These are phyloP conservation scores for Clonostachys sp. DNA, from an alignment of 2,329 filamentous ascomycete genomes.

Conservation along the genomic window DNA sequence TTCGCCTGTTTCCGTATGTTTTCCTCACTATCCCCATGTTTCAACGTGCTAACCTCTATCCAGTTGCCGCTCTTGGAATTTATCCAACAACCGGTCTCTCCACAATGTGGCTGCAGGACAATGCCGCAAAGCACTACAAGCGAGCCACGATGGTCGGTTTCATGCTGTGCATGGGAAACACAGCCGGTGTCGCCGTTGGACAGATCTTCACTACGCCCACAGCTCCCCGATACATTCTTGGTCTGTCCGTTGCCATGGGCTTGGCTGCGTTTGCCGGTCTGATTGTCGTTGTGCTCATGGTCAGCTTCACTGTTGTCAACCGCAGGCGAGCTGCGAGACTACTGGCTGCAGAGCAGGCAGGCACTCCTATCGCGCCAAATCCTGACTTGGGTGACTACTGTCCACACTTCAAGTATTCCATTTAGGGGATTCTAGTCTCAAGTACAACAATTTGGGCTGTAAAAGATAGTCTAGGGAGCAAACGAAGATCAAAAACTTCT, in stretches of 20 bases:
- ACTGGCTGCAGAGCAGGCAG: conserved; percentile 11
- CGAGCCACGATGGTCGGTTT: conserved; percentile 38
- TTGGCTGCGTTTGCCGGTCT: conserved; percentile 14
- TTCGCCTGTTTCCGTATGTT: conserved; percentile 8
- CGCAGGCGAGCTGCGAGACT: conserved; percentile 12
- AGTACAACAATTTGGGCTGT: too few relatives aligned
- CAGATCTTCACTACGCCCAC: conserved; percentile 29
- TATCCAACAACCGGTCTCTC: conserved; percentile 28
- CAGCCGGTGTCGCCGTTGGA: conserved; percentile 40
- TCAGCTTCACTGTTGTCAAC: conserved; percentile 15
- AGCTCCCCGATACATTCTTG: conserved; percentile 17
- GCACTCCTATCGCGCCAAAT: conserved; percentile 9
- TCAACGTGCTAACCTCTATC: background rate
- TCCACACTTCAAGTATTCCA: conserved; percentile 15
- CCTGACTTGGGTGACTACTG: conserved; percentile 19
- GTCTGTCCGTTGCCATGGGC: conserved; percentile 16
- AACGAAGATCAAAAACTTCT: too few relatives aligned
- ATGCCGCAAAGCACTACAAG: conserved; percentile 38
- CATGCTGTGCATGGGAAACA: conserved; percentile 40
- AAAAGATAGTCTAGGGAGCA: too few relatives aligned
- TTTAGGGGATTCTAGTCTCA: background rate
- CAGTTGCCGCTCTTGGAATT: conserved; percentile 12
- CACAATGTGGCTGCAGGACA: conserved; percentile 41
- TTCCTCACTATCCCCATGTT: background rate
- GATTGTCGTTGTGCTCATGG: conserved; percentile 13